A percentile compares a stretch with the other conserved stretches of the same genome.
Evolutionary conservation across 1,284 basidiomycete genomes (phyloP).

Genomic region (Rhodotorula sp.): DNA sequence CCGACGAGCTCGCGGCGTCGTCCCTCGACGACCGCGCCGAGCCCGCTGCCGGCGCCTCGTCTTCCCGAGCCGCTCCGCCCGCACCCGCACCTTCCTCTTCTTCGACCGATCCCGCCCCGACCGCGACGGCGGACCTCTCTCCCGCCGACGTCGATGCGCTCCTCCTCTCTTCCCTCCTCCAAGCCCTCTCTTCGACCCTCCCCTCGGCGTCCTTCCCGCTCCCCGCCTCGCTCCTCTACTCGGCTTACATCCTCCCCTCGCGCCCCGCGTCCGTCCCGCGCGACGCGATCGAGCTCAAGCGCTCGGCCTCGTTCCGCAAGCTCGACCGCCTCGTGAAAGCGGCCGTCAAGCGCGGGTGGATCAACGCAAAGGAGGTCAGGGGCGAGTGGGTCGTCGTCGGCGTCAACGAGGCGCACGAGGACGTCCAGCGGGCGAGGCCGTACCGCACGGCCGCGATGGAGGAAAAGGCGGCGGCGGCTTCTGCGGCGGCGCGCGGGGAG

Average conservation of each 20-base stretch:
- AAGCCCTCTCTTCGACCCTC: slow-evolving; percentile 59
- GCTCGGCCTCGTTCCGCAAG: slow-evolving; percentile 70
- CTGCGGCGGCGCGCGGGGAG: slow-evolving; percentile 36
- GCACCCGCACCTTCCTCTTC: not conserved
- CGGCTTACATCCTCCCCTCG: slow-evolving; percentile 71
- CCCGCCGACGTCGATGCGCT: slow-evolving; percentile 58
- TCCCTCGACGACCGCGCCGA: not conserved
- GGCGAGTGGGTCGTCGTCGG: slow-evolving; percentile 64
- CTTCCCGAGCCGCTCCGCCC: not conserved
- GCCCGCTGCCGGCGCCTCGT: not conserved
- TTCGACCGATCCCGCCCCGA: not conserved
- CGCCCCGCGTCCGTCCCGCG: slow-evolving; percentile 59
- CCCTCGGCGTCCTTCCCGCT: slow-evolving; percentile 66
- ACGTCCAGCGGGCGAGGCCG: slow-evolving; percentile 58
- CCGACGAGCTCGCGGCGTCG: not conserved
- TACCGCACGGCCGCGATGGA: slow-evolving; percentile 62
- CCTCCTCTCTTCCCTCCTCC: slow-evolving; percentile 69
- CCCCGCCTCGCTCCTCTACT: slow-evolving; percentile 72
- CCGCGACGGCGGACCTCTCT: slow-evolving; percentile 2
- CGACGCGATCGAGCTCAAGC: slow-evolving; percentile 58
- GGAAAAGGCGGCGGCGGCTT: slow-evolving; percentile 11
- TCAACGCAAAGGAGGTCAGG: slow-evolving; percentile 71
- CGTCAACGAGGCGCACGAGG: slow-evolving; percentile 64
- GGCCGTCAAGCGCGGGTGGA: slow-evolving; percentile 13
- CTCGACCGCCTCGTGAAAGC: slow-evolving; percentile 73